phyloP scores from a whole-genome alignment of 2,329 filamentous ascomycete species.

The Fragosphaeria purpurea region DNA sequence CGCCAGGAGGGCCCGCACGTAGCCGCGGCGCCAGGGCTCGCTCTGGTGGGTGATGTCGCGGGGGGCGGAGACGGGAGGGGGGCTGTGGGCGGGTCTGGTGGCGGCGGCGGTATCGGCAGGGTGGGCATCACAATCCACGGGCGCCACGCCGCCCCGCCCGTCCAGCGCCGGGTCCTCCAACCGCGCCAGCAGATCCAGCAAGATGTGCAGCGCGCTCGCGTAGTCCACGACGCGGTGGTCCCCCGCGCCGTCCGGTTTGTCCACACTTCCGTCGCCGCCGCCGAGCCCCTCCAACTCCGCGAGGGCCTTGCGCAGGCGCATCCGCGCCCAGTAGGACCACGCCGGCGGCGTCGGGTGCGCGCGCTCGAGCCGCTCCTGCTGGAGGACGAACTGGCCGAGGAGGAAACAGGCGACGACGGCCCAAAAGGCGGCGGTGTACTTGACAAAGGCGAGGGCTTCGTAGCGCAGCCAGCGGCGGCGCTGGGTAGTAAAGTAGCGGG shows the following conservation, averaged over 20 bases:
- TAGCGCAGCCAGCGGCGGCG: conserved; percentile 59
- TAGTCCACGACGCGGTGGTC: conserved; percentile 50
- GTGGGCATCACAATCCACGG: conserved; percentile 28
- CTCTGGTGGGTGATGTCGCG: conserved; percentile 66
- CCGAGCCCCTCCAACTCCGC: conserved; percentile 42
- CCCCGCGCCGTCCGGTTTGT: background rate
- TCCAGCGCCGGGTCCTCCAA: conserved; percentile 62
- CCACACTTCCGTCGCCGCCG: background rate
- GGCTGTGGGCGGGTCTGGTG: background rate
- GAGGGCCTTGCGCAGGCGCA: conserved; percentile 55
- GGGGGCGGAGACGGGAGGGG: conserved; percentile 16
- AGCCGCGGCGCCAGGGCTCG: conserved; percentile 77
- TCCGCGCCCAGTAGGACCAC: conserved; percentile 64
- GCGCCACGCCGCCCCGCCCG: conserved; percentile 49
- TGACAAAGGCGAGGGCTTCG: conserved; percentile 59
- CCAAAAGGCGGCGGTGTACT: conserved; percentile 58
- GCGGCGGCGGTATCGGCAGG: conserved; percentile 27
- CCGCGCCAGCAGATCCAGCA: conserved; percentile 49
- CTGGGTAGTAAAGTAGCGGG: conserved; percentile 69
- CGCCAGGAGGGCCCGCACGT: conserved; percentile 73
- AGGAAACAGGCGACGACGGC: conserved; percentile 49
- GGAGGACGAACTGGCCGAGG: conserved; percentile 53
- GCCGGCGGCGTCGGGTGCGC: conserved; percentile 72
- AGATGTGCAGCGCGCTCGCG: conserved; percentile 52
- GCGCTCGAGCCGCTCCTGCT: conserved; percentile 67